Base-by-base conservation (phyloP, 352 stramenopile species). In the Globisporangium nagaii region DNA sequence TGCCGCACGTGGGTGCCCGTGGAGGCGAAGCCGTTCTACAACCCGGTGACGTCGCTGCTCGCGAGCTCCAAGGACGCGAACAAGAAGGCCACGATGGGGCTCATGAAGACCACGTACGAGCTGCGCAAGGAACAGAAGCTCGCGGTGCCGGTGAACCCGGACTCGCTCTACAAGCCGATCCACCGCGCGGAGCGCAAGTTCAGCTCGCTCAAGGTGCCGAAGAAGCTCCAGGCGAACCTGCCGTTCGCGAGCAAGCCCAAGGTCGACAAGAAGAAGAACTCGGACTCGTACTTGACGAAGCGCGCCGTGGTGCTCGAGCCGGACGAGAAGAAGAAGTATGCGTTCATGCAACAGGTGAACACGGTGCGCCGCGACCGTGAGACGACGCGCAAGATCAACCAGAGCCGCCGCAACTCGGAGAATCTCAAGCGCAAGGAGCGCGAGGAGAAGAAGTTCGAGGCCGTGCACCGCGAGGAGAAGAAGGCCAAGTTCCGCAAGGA, bases 101-200 rank as follows among this genome's bases (percentile, higher is more conserved):
- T 96, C 52, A 98, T 98, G 95, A 97, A 98, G 67, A 96, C 95
- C 2, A 99, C 97, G 60, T 88, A 86, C 53, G 78, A 98, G 65
- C 64, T 99, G 55, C 89, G 98, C 46, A 75, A 97, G 56, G 96
- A 98, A 61, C 89, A 97, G 24, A 85, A 97, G 60, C 75, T 98
- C 34, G 71, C 96, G 0, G 96, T 99, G 37, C 94, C 96, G 15
- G 89, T 99, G 20, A 99, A 99, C 67, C 86, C 89, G 22, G 96
- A 99, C 71, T 98, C 93, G 31, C 83, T 99, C 13, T 99, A 99
- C 79, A 99, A 99, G 74, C 96, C 96, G 10, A 98, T 99, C 48
- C 80, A 97, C 41, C 89, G 97, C n/a, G 83, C 80, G 27, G 78
- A 89, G 50, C 85, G 91, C 11, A 86, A 88, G 48, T 99, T 99